phyloP scores from a whole-genome alignment of 179 eudicot species.

The Pouteria campechiana region DNA sequence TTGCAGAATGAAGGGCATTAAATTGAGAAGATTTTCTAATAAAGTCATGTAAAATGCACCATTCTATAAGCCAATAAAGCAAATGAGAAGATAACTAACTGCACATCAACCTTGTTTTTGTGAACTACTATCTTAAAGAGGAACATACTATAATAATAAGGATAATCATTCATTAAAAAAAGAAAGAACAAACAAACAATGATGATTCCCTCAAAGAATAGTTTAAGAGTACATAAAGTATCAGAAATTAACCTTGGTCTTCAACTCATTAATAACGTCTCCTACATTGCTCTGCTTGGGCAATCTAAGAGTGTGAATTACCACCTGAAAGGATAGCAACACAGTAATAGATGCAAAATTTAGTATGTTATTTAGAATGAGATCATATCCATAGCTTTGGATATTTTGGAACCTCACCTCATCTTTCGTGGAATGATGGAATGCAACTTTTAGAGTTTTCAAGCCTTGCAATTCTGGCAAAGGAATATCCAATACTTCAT shows the following conservation, averaged over 20 bases:
- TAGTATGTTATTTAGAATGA: no score
- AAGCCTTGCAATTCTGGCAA: slow-evolving; percentile 81
- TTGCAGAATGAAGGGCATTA: slow-evolving; percentile 1
- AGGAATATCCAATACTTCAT: slow-evolving; percentile 85
- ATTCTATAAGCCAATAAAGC: no score
- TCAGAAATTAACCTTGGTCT: slow-evolving; percentile 52
- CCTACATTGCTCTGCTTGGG: slow-evolving; percentile 92
- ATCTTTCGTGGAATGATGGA: slow-evolving; percentile 68
- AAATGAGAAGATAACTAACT: no score
- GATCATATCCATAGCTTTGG: no score
- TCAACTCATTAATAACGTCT: slow-evolving; percentile 79
- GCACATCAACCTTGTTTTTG: no score
- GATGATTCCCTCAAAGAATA: no score
- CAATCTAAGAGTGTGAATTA: slow-evolving; percentile 64
- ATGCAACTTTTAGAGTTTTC: slow-evolving; percentile 84
- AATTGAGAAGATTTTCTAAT: background rate
- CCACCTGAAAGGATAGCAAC: slow-evolving; percentile 73
- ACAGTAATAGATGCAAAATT: no score
- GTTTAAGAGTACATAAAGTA: background rate
- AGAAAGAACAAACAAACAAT: no score
- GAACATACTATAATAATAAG: no score
- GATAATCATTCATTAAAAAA: no score
- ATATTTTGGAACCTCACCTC: slow-evolving; percentile 34
- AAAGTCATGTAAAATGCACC: no score
- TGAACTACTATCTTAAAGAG: no score